A percentile compares a stretch with the other conserved stretches of the same genome.
phyloP scores from a whole-genome alignment of 2,329 filamentous ascomycete genomes.

The Sarocladiaceae sp. region DNA sequence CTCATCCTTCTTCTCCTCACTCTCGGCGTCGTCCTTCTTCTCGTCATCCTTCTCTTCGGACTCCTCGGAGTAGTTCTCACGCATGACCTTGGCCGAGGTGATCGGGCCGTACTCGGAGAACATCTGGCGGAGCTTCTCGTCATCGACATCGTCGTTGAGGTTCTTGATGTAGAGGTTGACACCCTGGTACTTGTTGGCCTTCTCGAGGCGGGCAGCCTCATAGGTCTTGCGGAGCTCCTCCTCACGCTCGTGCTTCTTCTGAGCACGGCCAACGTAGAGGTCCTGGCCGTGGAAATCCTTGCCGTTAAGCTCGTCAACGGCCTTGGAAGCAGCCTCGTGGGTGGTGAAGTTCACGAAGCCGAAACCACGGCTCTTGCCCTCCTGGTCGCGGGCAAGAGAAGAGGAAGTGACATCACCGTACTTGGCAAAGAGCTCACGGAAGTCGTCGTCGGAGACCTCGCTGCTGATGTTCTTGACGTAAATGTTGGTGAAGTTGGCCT shows the following conservation, averaged over 20 bases:
- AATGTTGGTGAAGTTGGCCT: conserved; percentile 99
- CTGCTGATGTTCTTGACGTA: conserved; percentile 96
- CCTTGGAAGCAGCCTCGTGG: conserved; percentile 78
- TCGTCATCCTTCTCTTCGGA: conserved; percentile 50
- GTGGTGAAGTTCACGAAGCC: conserved; percentile 94
- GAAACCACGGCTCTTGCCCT: conserved; percentile 92
- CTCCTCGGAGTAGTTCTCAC: conserved; percentile 60
- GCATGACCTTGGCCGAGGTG: conserved; percentile 99
- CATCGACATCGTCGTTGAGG: conserved; percentile 91
- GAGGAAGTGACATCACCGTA: conserved; percentile 94
- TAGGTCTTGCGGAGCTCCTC: conserved; percentile 99
- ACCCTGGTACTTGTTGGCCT: conserved; percentile 98
- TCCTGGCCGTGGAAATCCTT: conserved; percentile 91
- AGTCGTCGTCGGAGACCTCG: conserved; percentile 87
- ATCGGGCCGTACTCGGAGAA: conserved; percentile 90
- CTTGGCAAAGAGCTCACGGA: conserved; percentile 86
- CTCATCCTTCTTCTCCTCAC: conserved; percentile 41
- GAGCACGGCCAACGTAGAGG: conserved; percentile 93
- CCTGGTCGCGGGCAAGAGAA: conserved; percentile 79
- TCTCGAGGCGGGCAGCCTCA: conserved; percentile 94
- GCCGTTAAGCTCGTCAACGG: conserved; percentile 87
- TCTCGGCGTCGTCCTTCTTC: conserved; percentile 44
- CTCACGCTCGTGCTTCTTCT: conserved; percentile 99
- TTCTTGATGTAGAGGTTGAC: conserved; percentile 99
- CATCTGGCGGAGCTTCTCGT: conserved; percentile 93